Percentiles rank a stretch among this genome's conserved stretches.
Evolutionary conservation across 768 basidiomycete genomes (phyloP).

Genomic region (Tylopilus sp.): DNA sequence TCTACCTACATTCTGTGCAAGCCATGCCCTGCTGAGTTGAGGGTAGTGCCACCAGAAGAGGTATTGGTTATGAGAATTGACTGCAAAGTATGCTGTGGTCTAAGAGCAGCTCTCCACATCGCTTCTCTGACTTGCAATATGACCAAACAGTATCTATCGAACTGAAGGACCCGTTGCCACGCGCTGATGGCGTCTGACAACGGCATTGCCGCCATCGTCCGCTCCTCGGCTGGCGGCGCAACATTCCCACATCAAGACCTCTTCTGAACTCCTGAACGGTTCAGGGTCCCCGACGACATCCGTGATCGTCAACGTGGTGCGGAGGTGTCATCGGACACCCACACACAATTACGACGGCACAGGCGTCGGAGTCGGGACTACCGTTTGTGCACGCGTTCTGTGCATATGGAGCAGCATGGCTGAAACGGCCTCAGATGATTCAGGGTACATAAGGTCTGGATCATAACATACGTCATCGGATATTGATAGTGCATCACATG

Average conservation of each 20-base stretch:
- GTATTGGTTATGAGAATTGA: too few species aligned
- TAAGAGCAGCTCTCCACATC: slow-evolving; percentile 45
- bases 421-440: slow-evolving; percentile 77
- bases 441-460: slow-evolving; percentile 44
- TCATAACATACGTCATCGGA: slow-evolving; percentile 47
- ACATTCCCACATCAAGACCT: slow-evolving; percentile 79
- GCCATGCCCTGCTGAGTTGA: too few species aligned
- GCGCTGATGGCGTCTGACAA: slow-evolving; percentile 75
- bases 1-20: too few species aligned
- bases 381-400: slow-evolving; percentile 86
- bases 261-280: slow-evolving; percentile 66
- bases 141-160: slow-evolving; percentile 69
- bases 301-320: slow-evolving; percentile 74
- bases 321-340: slow-evolving; percentile 94
- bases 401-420: slow-evolving; percentile 84
- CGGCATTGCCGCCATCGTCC: slow-evolving; percentile 66
- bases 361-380: slow-evolving; percentile 78
- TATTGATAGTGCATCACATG: slow-evolving; percentile 32
- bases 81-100: slow-evolving; percentile 62
- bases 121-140: not conserved
- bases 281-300: slow-evolving; percentile 68
- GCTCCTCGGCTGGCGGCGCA: too few species aligned
- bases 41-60: too few species aligned
- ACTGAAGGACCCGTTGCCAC: slow-evolving; percentile 73
- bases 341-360: slow-evolving; percentile 61